Conservation (phyloP, 768 basidiomycete genomes). For the Strobilomyces echinocephalus region DNA sequence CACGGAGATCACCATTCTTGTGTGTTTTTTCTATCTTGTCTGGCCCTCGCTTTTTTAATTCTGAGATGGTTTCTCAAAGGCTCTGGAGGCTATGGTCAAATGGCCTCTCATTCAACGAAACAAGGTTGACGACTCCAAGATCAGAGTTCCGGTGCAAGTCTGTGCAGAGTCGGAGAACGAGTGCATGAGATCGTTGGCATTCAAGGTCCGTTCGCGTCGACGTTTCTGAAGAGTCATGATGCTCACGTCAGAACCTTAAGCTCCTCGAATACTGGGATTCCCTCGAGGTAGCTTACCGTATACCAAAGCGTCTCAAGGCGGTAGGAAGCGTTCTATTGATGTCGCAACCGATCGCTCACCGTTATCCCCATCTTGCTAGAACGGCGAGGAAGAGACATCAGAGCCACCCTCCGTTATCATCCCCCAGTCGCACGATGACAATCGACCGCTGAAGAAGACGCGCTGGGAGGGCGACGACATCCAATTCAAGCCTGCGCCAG, state of each 20-base stretch:
- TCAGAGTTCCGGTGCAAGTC: slow-evolving; percentile 57
- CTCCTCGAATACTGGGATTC: slow-evolving; percentile 77
- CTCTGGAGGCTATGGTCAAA: slow-evolving; percentile 58
- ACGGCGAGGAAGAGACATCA: slow-evolving; percentile 28
- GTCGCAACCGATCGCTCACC: not conserved
- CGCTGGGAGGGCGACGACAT: slow-evolving; percentile 27
- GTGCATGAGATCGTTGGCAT: slow-evolving; percentile 51
- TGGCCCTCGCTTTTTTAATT: not conserved
- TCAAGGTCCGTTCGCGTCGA: slow-evolving; percentile 45
- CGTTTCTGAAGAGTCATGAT: not conserved
- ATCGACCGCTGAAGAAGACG: slow-evolving; percentile 30
- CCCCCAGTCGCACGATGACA: slow-evolving; percentile 24
- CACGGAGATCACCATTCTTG: slow-evolving; percentile 62
- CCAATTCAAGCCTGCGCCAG: slow-evolving; percentile 15
- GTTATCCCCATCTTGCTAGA: slow-evolving; percentile 10
- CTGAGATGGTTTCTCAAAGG: slow-evolving; percentile 31
- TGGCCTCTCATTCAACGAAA: slow-evolving; percentile 87
- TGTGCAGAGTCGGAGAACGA: slow-evolving; percentile 55
- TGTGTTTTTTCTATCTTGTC: slow-evolving; percentile 34
- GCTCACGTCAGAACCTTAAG: slow-evolving; percentile 33
- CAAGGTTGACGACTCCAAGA: slow-evolving; percentile 83
- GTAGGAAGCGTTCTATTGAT: slow-evolving; percentile 22
- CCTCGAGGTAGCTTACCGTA: slow-evolving; percentile 75
- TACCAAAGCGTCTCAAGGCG: slow-evolving; percentile 65
- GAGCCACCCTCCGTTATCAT: slow-evolving; percentile 17